Base-by-base conservation (phyloP, 768 basidiomycete genomes). In the Serendipita sp. region DNA sequence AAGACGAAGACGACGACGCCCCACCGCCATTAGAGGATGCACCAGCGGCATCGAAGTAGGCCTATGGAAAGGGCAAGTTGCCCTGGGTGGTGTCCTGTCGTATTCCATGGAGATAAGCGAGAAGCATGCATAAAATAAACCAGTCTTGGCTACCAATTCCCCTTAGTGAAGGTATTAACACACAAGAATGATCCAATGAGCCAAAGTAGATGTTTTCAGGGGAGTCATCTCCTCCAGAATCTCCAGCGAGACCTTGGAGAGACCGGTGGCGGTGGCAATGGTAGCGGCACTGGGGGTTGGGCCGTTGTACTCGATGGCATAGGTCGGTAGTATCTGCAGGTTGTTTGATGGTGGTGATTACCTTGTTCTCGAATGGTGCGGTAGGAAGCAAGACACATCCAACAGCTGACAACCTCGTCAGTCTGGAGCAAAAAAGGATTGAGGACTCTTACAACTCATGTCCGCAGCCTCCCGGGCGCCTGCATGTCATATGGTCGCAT, bases 1-100 rank as follows among this genome's bases (percentile, higher is more conserved):
- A 79, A 38, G 70, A 68, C 15, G 71, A 77, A 3, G 82, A 83
- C 64, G 84, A 83, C 58, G 86, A 85, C 46, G 87, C 83, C 62
- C 88, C 88, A 65, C 89, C 89, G 63, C 86, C 89, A 69, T 85
- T 91, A 54, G 89, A 91, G 76, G 83, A 84, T n/a, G 78, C 77
- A 60, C 56, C 56, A 30, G 35, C 11, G 10, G 56, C 56, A 60
- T n/a, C 23, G 8, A 51, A 51, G n/a, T 51, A 51, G n/a, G n/a
- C 18, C 7, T 51, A 18, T 51, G 5, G 7, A 18, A n/a, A 51
- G n/a, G 30, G 48, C 8, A 51, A 5, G 5, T 51, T n/a, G 7
- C 48, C 41, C 5, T 5, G 41, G 41, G 5, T 13, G 41, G 13
- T 7, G 41, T 41, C 7, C 41, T 7, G 5, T 41, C 7, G 41